Base-by-base conservation (phyloP, 345 rosid species). In the Gossypium raimondii region DNA sequence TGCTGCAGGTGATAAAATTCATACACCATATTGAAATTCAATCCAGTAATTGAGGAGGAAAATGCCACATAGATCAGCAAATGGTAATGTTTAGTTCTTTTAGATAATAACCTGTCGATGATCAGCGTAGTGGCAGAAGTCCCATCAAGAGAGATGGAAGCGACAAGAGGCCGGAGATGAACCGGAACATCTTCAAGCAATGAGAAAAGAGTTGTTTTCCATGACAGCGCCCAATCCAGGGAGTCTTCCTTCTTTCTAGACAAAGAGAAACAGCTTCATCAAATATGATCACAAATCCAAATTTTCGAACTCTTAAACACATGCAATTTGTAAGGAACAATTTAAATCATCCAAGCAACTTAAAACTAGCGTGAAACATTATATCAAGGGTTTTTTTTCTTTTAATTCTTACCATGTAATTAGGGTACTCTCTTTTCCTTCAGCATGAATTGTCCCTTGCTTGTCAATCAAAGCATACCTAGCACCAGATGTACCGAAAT, bases 401-500 rank as follows among this genome's bases (percentile, higher is more conserved):
- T 47, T 69, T 69, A 90, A 25, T 52, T 29, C 60, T 51, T 69
- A 90, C 97, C 94, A 73, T 72, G 77, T 64, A 81, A 59, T 22
- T 75, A 7, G 90, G 93, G 79, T 90, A 94, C 43, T 85, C 88
- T 78, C 86, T 86, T 88, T 92, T 18, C 94, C 95, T 82, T 94
- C 75, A 2, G 90, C 80, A 60, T 60, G 82, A 73, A 92, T 84
- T 11, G 11, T 74, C 29, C 97, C 97, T 71, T 84, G 74, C 24
- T 87, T 84, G 77, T 92, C 92, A 67, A 94, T 90, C 34, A 94
- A 79, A 56, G 90, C 88, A 75, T 73, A 94, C 75, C 97, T 83
- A 72, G 95, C 97, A 59, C 97, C 98, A 11, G 98, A 94, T 2
- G 98, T 94, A 41, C 98, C 97, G 78, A 94, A 94, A 73, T 94